These are phyloP conservation scores for Beauveria varroae DNA, from an alignment of 2,329 filamentous ascomycete species.

Conservation along the genomic window DNA sequence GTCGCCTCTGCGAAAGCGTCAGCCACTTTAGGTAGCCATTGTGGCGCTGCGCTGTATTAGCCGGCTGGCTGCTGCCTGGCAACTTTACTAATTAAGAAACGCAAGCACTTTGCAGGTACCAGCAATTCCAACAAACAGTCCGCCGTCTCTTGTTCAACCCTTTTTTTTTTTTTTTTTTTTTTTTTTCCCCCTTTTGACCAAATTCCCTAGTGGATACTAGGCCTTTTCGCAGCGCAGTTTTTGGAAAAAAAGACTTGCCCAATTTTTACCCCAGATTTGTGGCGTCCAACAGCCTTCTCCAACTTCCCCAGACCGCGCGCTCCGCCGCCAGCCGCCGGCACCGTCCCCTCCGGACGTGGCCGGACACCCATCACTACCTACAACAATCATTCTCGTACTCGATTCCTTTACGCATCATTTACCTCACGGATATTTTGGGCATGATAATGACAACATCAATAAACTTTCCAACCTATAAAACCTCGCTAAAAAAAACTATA, in stretches of 20 bases:
- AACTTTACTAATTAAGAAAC: no score
- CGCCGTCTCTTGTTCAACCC: neutral
- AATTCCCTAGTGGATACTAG: neutral
- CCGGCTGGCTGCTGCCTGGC: no score
- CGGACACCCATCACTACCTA: neutral
- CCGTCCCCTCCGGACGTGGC: neutral
- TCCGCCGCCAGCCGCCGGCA: neutral
- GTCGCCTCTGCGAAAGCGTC: neutral
- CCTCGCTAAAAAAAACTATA: neutral
- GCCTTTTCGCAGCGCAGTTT: neutral
- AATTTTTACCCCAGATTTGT: neutral
- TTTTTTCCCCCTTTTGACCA: neutral
- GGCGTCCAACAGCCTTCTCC: neutral
- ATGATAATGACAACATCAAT: neutral
- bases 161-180: neutral
- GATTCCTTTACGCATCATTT: neutral
- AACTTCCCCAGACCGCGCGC: neutral
- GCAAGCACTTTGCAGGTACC: no score
- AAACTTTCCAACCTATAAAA: neutral
- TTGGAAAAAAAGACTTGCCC: neutral
- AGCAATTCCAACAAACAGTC: neutral
- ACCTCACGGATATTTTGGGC: neutral
- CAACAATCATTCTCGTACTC: neutral
- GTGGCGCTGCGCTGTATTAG: neutral
- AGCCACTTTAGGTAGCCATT: neutral